phyloP scores from a whole-genome alignment of 495 filamentous ascomycete genomes.

The Talaromyces trachyspermus region DNA sequence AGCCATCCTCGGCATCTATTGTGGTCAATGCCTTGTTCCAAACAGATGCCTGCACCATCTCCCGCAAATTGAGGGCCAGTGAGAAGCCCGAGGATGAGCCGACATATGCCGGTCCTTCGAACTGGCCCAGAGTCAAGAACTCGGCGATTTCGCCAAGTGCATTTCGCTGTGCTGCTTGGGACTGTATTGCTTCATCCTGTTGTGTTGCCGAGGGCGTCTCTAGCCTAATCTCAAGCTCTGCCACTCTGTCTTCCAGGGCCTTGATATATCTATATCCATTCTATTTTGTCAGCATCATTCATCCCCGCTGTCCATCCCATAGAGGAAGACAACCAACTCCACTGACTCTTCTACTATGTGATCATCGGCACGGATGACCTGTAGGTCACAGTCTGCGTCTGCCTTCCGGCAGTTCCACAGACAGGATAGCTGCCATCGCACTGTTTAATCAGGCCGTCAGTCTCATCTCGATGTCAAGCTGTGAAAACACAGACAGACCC shows the following conservation, averaged over 20 bases:
- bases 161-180: neutral
- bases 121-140: slow-evolving; percentile 25
- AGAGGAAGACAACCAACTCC: no score
- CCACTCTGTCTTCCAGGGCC: neutral
- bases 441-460: neutral
- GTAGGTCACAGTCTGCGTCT: neutral
- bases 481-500: neutral
- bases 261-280: neutral
- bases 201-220: neutral
- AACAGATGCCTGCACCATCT: slow-evolving; percentile 29
- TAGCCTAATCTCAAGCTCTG: neutral
- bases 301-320: no score
- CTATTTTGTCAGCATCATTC: neutral
- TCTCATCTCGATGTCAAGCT: neutral
- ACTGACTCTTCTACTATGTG: neutral
- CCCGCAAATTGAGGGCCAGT: slow-evolving; percentile 26
- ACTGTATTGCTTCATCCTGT: neutral
- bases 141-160: neutral
- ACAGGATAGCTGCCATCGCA: neutral
- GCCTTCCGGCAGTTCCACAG: neutral
- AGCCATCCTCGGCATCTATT: slow-evolving; percentile 2
- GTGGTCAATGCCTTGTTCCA: slow-evolving; percentile 25
- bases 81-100: slow-evolving; percentile 31
- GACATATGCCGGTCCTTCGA: slow-evolving; percentile 23
- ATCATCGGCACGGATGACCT: neutral